Percentiles rank a stretch among this genome's conserved stretches.
Evolutionary conservation across 192 early-diverging fungal species (phyloP).

Genomic region (Spizellomyces punctatus): DNA sequence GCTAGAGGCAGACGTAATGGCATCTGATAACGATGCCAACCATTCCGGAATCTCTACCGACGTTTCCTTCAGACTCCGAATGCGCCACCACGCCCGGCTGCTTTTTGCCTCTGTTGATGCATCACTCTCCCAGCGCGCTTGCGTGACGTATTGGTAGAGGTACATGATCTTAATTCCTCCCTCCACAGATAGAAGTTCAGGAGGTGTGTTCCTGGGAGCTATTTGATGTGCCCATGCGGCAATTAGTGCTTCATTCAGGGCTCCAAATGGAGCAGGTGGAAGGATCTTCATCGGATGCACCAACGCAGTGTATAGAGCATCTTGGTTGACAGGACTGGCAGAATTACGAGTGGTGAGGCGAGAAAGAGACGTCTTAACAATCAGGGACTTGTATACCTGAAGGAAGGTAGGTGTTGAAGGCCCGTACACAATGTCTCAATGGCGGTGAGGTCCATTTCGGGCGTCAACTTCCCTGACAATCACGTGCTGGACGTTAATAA

Average conservation of each 20-base stretch:
- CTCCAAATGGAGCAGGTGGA: background rate
- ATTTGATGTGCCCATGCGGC: background rate
- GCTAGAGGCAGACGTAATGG: background rate
- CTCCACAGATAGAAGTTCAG: background rate
- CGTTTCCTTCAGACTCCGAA: background rate
- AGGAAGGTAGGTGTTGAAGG: background rate
- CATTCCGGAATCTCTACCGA: background rate
- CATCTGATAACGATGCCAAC: no score
- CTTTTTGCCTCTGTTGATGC: background rate
- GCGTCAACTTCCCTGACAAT: conserved; percentile 2
- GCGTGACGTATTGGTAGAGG: background rate
- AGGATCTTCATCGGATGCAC: background rate
- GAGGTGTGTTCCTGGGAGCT: background rate
- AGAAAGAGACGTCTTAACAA: background rate
- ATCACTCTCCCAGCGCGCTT: background rate
- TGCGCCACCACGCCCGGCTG: background rate
- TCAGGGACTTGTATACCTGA: background rate
- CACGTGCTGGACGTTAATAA: background rate
- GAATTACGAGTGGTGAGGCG: background rate
- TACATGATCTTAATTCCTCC: background rate
- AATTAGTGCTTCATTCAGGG: conserved; percentile 1
- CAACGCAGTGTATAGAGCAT: background rate
- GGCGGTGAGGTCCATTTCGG: conserved; percentile 9
- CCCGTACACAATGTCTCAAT: conserved; percentile 1
- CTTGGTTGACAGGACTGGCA: background rate